Conservation (phyloP, 1,284 basidiomycete species). For the Tylopilus sp. region DNA sequence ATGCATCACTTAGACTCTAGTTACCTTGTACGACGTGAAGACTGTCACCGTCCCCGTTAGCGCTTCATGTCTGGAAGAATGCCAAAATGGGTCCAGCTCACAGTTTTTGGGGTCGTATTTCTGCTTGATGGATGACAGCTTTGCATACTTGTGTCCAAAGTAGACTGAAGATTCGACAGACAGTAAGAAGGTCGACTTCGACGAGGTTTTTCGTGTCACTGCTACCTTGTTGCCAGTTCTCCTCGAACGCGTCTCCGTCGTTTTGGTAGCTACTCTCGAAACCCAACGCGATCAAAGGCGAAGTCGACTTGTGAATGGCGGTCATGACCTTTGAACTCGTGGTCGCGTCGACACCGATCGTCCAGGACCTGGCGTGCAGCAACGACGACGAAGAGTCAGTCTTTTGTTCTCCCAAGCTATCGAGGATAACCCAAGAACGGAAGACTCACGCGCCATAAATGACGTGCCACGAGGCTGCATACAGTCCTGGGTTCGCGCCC, state of each 20-base stretch:
- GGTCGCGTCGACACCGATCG: slow-evolving; percentile 1
- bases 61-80: background rate
- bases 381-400: background rate
- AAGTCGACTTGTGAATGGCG: slow-evolving; percentile 9
- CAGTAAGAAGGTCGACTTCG: background rate
- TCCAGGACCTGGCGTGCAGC: slow-evolving; percentile 12
- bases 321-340: slow-evolving; percentile 4
- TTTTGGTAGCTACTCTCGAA: slow-evolving; percentile 26
- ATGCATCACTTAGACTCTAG: background rate
- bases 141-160: slow-evolving; percentile 25
- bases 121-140: slow-evolving; percentile 22
- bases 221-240: slow-evolving; percentile 22
- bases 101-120: slow-evolving; percentile 26
- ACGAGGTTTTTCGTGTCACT: too few relatives aligned
- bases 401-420: too few relatives aligned
- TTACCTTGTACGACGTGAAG: slow-evolving; percentile 24
- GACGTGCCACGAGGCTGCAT: slow-evolving; percentile 18
- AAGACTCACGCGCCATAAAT: slow-evolving; percentile 12
- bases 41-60: slow-evolving; percentile 1
- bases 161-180: slow-evolving; percentile 10
- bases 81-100: slow-evolving; percentile 4
- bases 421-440: too few relatives aligned
- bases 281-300: slow-evolving; percentile 17
- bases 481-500: slow-evolving; percentile 17
- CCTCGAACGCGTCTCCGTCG: slow-evolving; percentile 19